Evolutionary conservation across 768 basidiomycete genomes (phyloP), one percentile per base, ranked within the genome.

Genomic region (Suillus americanus): DNA sequence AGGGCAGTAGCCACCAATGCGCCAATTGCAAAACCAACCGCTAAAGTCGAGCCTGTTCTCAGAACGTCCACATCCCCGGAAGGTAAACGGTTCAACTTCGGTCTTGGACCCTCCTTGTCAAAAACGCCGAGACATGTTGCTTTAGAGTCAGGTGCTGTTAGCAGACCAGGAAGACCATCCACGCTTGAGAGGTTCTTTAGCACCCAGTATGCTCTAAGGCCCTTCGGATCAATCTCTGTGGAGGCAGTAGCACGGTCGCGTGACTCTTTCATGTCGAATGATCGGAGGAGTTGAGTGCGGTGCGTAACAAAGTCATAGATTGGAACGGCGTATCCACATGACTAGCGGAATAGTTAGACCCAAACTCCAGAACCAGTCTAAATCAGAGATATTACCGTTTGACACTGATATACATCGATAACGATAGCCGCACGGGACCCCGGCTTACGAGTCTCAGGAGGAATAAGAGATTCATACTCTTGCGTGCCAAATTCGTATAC

Each of bases 281-380:
- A 77, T 45, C 81, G 75, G 40, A 81, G 76, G 33, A 88, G 82
- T 13, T 79, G 81, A 12, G 79, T 82, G 23, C 89, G 86, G 62
- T 88, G 84, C 33, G 79, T 77, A 62, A 82, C 77, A 74, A 87
- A 90, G 51, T 82, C 78, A 71, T 85, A 89, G 66, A 84, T 79
- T 5, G 89, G 89, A 30, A 91, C 85, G 5, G 82, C 82, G 65
- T 78, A 90, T 23, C 89, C 88, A 66, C 89, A 91, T 0, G 88
- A 88, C 89, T 90, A n/a, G 23, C 43, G 54, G 43, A 65, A 64
- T 14, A 48, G 61, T 40, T 57, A 43, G 40, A 23, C 57, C 40
- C 30, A 41, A 41, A n/a, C 5, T 54, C 20, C 30, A 2, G 18
- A 45, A 12, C 20, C 18, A 12, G 33, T 35, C 25, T 45, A 40